Evolutionary conservation across 2,329 filamentous ascomycete species (phyloP), one percentile per base, ranked within the genome.

Genomic region (Mariannaea elegans): DNA sequence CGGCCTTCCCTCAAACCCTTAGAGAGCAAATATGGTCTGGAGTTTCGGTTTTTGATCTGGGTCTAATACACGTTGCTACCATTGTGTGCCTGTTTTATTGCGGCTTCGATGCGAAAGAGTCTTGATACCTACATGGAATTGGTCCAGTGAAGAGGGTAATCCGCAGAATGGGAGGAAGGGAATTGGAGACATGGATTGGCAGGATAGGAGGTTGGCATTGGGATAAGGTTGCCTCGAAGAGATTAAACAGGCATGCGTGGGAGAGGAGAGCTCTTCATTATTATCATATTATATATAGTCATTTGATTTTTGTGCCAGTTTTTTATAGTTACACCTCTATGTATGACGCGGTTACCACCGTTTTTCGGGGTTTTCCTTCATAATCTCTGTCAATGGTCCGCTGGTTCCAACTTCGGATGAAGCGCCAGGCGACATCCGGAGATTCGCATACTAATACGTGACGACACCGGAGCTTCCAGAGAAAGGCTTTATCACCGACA

Each of bases 1-100:
- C 59, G 55, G 64, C 71, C 65, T 70, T 69, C 61, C 59, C 70
- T 41, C 61, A 69, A 66, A 62, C 64, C 65, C 59, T 69, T 72
- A 75, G 73, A 76, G 75, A 79, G 75, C 74, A 77, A 76, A 76
- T 78, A 76, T 74, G 78, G 78, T 78, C 72, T 71, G 80, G 80
- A 82, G 80, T 82, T 81, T 75, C 75, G 77, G 75, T 66, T 73
- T 80, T 76, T 73, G 67, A 74, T 73, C 69, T 73, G 73, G 77
- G 74, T 75, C 72, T 80, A 80, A 80, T 81, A 79, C 73, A 73
- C 75, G 71, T 73, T 75, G 67, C 67, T 70, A 65, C 63, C 65
- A 57, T 64, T 65, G 62, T 54, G 60, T 69, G 62, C 52, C 58
- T 63, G 56, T 64, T 53, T 53, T 48, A 29, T 54, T 67, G 65